Conservation (phyloP, 495 filamentous ascomycete genomes). For the Xylaria grammica region DNA sequence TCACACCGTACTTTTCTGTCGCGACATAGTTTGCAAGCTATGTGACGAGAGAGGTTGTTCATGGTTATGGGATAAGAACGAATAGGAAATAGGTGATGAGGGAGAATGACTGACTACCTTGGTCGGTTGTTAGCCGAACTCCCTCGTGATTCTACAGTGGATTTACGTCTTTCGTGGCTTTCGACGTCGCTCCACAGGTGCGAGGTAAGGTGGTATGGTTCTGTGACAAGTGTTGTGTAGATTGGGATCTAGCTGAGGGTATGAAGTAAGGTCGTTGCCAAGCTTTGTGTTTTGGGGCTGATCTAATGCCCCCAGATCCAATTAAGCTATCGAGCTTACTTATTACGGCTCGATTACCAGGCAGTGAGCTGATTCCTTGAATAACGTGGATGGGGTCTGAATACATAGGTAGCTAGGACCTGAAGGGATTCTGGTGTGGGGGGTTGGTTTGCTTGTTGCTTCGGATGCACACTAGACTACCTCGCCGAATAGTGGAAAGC, state of each 20-base stretch:
- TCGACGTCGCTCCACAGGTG: constrained; percentile 15
- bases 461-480: constrained; percentile 1
- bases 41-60: constrained; percentile 25
- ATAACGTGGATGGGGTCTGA: constrained; percentile 13
- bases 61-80: constrained; percentile 4
- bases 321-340: constrained; percentile 21
- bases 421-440: constrained; percentile 15
- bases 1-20: constrained; percentile 27
- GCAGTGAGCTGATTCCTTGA: constrained; percentile 12
- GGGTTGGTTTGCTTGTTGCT: background rate
- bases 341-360: constrained; percentile 11
- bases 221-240: constrained; percentile 11
- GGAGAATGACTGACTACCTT: background rate
- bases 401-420: constrained; percentile 14
- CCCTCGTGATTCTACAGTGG: constrained; percentile 4
- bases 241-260: constrained; percentile 11
- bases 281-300: constrained; percentile 13
- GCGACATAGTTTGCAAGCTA: constrained; percentile 29
- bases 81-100: constrained; percentile 1
- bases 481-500: constrained; percentile 4
- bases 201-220: background rate
- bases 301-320: constrained; percentile 2
- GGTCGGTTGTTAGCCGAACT: constrained; percentile 13
- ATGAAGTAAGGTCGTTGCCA: constrained; percentile 15
- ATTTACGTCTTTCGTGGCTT: background rate